phyloP scores from a whole-genome alignment of 129 eudicot species.

The Apium graveolens region DNA sequence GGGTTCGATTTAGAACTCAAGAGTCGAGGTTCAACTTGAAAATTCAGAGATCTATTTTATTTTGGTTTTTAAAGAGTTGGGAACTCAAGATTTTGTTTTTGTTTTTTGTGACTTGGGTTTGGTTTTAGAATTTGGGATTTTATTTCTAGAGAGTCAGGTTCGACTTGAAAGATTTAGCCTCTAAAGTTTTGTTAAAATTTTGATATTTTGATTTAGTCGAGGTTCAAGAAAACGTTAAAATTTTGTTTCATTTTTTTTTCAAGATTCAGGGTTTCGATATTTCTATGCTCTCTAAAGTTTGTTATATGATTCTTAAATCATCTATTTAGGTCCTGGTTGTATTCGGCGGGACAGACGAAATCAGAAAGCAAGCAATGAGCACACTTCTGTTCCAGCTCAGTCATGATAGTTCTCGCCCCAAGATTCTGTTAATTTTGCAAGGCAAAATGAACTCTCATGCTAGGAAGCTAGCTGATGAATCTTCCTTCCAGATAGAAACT shows the following conservation, averaged over 20 bases:
- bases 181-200: too few relatives aligned
- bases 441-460: conserved; percentile 18
- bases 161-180: too few relatives aligned
- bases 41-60: too few relatives aligned
- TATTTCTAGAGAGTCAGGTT: too few relatives aligned
- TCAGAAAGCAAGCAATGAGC: conserved; percentile 6
- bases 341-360: neutral
- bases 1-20: too few relatives aligned
- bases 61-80: too few relatives aligned
- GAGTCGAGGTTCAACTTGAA: neutral
- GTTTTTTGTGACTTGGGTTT: too few relatives aligned
- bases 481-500: conserved; percentile 16
- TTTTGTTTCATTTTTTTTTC: too few relatives aligned
- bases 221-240: too few relatives aligned
- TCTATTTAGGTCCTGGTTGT: neutral
- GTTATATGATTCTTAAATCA: neutral
- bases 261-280: too few relatives aligned
- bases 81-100: neutral
- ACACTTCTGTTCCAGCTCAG: neutral
- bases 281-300: neutral
- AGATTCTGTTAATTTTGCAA: conserved; percentile 16
- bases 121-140: too few relatives aligned
- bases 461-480: conserved; percentile 2
- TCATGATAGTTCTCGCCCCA: neutral
- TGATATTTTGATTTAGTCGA: too few relatives aligned